Percentiles rank a stretch among this genome's conserved stretches.
phyloP scores from a whole-genome alignment of 345 rosid species.

The Rhizophora apiculata region DNA sequence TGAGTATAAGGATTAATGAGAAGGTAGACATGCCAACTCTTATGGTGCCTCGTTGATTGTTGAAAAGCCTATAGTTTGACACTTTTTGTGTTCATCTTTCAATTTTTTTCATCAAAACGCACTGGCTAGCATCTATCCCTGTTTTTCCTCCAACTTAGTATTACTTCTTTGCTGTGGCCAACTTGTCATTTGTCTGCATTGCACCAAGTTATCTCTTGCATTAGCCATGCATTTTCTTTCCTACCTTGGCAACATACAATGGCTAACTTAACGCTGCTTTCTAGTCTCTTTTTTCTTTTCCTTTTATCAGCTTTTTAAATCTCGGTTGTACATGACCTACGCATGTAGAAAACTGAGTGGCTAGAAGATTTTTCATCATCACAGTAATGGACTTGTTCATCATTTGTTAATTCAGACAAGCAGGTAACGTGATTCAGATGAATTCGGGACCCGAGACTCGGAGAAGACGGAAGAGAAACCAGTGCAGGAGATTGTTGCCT shows the following conservation, averaged over 20 bases:
- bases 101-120: too few relatives aligned
- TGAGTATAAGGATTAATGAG: slow-evolving; percentile 52
- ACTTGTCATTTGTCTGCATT: neutral
- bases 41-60: neutral
- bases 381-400: too few relatives aligned
- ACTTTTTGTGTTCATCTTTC: neutral
- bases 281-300: too few relatives aligned
- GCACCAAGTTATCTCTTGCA: neutral
- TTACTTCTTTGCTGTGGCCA: too few relatives aligned
- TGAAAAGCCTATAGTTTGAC: neutral
- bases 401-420: slow-evolving; percentile 14
- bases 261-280: too few relatives aligned
- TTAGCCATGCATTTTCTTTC: too few relatives aligned
- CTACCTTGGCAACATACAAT: too few relatives aligned
- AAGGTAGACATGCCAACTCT: slow-evolving; percentile 35
- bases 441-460: neutral
- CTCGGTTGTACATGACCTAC: too few relatives aligned
- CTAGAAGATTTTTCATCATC: neutral
- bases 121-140: too few relatives aligned
- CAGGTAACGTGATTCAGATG: slow-evolving; percentile 15
- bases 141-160: too few relatives aligned
- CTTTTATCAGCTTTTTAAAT: neutral
- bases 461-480: slow-evolving; percentile 9
- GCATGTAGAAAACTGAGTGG: too few relatives aligned
- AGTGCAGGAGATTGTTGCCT: neutral